Conservation (phyloP, 1,284 basidiomycete genomes). For the Heterobasidion parviporum region DNA sequence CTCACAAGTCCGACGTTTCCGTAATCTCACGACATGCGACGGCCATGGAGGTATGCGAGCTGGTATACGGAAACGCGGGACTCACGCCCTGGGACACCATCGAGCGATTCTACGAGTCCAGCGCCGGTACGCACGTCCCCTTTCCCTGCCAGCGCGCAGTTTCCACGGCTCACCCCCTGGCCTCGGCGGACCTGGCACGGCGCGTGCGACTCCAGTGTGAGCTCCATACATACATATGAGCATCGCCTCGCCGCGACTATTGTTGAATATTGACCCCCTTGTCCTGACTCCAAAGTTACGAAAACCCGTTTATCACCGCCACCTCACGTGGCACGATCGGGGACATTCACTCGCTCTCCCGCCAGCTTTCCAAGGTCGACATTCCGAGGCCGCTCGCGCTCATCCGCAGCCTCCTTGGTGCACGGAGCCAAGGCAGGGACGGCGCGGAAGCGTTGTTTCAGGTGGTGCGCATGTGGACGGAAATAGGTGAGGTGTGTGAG, state of each 20-base stretch:
- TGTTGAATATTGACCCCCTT: not conserved
- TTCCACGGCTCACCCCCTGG: not conserved
- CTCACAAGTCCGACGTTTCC: conserved; percentile 17
- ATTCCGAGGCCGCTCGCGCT: conserved; percentile 57
- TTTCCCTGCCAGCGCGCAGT: not conserved
- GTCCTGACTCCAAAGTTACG: conserved; percentile 37
- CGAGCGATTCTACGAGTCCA: conserved; percentile 58
- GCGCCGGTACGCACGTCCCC: conserved; percentile 38
- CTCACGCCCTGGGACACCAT: conserved; percentile 38
- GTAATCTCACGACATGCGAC: conserved; percentile 44
- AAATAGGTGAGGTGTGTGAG: conserved; percentile 64
- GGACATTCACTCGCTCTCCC: conserved; percentile 55
- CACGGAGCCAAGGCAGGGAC: conserved; percentile 23
- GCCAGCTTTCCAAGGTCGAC: conserved; percentile 47
- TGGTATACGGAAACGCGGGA: conserved; percentile 48
- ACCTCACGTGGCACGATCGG: conserved; percentile 61
- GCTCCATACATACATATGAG: conserved; percentile 2
- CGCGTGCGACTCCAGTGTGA: conserved; percentile 11
- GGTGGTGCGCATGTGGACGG: conserved; percentile 59
- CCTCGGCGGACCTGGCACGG: not conserved
- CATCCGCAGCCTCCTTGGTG: conserved; percentile 44
- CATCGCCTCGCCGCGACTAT: not conserved
- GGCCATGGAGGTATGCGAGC: conserved; percentile 57
- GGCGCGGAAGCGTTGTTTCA: conserved; percentile 38
- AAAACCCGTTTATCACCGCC: conserved; percentile 68